Conservation (phyloP, 2,329 filamentous ascomycete species). For the Ramichloridium luteum region DNA sequence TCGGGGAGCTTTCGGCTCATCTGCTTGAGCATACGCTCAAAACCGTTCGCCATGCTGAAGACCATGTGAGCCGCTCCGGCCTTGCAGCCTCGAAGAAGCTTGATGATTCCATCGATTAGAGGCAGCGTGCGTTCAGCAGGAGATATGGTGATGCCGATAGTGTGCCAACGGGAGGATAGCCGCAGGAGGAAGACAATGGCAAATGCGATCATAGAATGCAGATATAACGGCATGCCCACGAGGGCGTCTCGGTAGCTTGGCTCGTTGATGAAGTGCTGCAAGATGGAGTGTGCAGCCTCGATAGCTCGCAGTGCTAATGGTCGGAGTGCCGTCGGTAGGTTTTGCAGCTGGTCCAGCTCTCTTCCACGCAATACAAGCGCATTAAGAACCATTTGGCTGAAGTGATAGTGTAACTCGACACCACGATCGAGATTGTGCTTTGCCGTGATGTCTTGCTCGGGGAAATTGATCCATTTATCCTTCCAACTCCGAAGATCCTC, state of each 20-base stretch:
- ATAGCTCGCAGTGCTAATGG: slow-evolving; percentile 6
- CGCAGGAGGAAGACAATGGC: slow-evolving; percentile 10
- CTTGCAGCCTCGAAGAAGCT: slow-evolving; percentile 6
- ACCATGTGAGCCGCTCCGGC: slow-evolving; percentile 10
- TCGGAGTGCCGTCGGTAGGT: slow-evolving; percentile 5
- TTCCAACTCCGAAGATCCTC: slow-evolving; percentile 5
- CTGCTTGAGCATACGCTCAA: slow-evolving; percentile 10
- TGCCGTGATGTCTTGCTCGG: not conserved
- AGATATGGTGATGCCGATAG: slow-evolving; percentile 8
- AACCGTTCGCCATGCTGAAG: slow-evolving; percentile 10
- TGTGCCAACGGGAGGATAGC: slow-evolving; percentile 6
- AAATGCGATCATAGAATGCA: slow-evolving; percentile 10
- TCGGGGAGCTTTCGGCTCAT: slow-evolving; percentile 1
- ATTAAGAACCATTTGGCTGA: slow-evolving; percentile 6
- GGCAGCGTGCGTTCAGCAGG: slow-evolving; percentile 6
- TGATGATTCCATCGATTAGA: slow-evolving; percentile 7
- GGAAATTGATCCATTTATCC: slow-evolving; percentile 4
- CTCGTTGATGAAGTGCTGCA: slow-evolving; percentile 7
- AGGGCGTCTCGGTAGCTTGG: slow-evolving; percentile 4
- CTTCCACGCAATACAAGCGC: slow-evolving; percentile 5
- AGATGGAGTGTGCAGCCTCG: slow-evolving; percentile 5
- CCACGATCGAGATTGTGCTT: slow-evolving; percentile 1
- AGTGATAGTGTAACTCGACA: slow-evolving; percentile 6
- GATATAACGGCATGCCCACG: slow-evolving; percentile 8
- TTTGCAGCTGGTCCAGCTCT: slow-evolving; percentile 4